Base-by-base conservation (phyloP, 2,329 filamentous ascomycete genomes). In the Ilyonectria mors-panacis region DNA sequence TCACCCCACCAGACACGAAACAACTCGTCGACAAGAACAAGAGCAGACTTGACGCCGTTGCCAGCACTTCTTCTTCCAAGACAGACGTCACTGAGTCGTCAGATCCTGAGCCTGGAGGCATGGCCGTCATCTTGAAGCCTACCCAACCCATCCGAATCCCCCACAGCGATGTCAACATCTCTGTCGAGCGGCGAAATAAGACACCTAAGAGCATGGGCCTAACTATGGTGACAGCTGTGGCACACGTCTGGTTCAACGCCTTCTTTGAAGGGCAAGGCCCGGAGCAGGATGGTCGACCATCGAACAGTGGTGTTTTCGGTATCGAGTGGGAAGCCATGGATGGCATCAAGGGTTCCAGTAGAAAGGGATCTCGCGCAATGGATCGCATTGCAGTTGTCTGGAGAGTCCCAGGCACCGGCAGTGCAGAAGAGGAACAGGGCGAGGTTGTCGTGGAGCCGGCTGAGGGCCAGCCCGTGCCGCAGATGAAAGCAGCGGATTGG, bases 161-260 rank as follows among this genome's bases (percentile, higher is more conserved):
- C 1, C 93, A 91, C 53, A 94, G 92, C 78, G 96, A 98, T 77
- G 87, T 98, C 73, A 97, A 97, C 78, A 93, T 98, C 71, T 91
- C 94, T 56, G 90, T 98, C 26, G 95, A 98, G 81, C 89, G 94
- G 8, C 90, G 95, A 39, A 97, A 94, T 81, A 93, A 92, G 75
- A 90, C 93, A 1, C 88, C 89, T 5, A 93, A 93, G 75, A 89
- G 88, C 10, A 92, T 96, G 80, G 92, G 94, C 1, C 88, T 94
- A 72, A 94, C 94, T 0, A 94, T 98, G 91, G 94, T 98, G 4
- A 97, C 95, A 0, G 91, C 95, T 0, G 91, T 98, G 10, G 95
- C 95, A 0, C 95, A 98, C 76, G 93, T 97, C 17, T 99, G 96
- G 96, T 97, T 98, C 85, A 99, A 99, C 77, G 86, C 91, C 2